Conservation (phyloP, 1,139 yeast species). For the Candida sanyaensis region DNA sequence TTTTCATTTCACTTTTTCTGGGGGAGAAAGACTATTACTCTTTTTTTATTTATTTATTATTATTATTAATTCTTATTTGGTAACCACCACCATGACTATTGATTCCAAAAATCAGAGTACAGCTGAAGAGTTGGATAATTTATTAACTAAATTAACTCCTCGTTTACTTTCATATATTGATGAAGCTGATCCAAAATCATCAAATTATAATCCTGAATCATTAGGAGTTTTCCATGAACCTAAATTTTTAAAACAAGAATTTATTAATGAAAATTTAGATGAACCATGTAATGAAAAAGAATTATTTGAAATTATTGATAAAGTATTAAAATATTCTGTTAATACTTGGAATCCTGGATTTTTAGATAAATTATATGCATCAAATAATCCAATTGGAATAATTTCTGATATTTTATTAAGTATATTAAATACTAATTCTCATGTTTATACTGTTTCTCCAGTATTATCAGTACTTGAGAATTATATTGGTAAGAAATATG, state of each 20-base stretch:
- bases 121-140: constrained; percentile 38
- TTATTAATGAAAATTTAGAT: constrained; percentile 18
- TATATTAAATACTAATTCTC: constrained; percentile 78
- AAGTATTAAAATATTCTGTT: constrained; percentile 66
- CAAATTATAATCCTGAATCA: constrained; percentile 27
- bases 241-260: constrained; percentile 27
- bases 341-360: constrained; percentile 90
- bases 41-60: no score
- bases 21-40: no score
- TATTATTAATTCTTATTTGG: no score
- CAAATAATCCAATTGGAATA: constrained; percentile 83
- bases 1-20: no score
- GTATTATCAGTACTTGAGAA: constrained; percentile 77
- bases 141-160: constrained; percentile 37
- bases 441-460: constrained; percentile 85
- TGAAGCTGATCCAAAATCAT: constrained; percentile 33
- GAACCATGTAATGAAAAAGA: constrained; percentile 22
- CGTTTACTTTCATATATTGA: constrained; percentile 37
- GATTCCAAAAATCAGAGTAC: constrained; percentile 18
- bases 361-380: constrained; percentile 80
- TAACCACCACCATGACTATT: no score
- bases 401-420: constrained; percentile 71
- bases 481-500: constrained; percentile 67
- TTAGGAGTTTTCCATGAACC: constrained; percentile 45
- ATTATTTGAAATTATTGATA: constrained; percentile 53